Conservation (phyloP, 208 protist genomes). For the Leishmania lainsoni region DNA sequence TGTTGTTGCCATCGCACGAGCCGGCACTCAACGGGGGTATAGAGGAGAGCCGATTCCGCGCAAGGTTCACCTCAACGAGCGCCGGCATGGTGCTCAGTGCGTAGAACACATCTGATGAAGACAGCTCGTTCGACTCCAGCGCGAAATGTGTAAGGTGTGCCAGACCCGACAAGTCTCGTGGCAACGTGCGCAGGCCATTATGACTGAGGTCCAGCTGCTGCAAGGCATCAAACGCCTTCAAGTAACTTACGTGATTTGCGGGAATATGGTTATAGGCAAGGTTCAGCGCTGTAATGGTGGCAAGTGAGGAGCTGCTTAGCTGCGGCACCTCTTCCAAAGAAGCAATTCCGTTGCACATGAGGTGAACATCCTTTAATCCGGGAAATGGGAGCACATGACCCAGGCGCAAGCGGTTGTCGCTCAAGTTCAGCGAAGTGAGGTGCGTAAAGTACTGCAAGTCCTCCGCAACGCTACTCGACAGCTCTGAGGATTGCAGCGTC, state of each 20-base stretch:
- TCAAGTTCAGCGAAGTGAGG: conserved; percentile 79
- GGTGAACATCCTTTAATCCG: conserved; percentile 70
- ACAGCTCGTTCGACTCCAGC: conserved; percentile 78
- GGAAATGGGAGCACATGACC: conserved; percentile 65
- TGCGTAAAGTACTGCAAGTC: conserved; percentile 77
- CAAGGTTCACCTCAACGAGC: conserved; percentile 83
- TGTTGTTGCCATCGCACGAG: conserved; percentile 16
- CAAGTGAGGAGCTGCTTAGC: conserved; percentile 26
- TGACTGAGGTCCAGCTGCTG: conserved; percentile 84
- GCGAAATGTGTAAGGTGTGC: conserved; percentile 83
- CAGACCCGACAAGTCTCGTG: conserved; percentile 69
- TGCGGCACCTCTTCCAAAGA: conserved; percentile 46
- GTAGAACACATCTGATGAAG: conserved; percentile 52
- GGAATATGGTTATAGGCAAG: conserved; percentile 87
- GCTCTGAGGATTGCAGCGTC: conserved; percentile 68
- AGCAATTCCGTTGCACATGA: conserved; percentile 77
- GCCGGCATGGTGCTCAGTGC: conserved; percentile 83
- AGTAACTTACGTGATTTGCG: conserved; percentile 46
- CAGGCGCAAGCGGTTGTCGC: conserved; percentile 75
- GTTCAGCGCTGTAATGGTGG: conserved; percentile 65
- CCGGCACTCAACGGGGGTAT: conserved; percentile 52
- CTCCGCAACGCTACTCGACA: conserved; percentile 65
- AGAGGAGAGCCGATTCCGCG: conserved; percentile 66
- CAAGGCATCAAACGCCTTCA: conserved; percentile 70
- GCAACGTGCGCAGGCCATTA: conserved; percentile 72